These are phyloP conservation scores for Aegilops umbellulata DNA, from an alignment of 176 grass and related monocot genomes.

Conservation along the genomic window DNA sequence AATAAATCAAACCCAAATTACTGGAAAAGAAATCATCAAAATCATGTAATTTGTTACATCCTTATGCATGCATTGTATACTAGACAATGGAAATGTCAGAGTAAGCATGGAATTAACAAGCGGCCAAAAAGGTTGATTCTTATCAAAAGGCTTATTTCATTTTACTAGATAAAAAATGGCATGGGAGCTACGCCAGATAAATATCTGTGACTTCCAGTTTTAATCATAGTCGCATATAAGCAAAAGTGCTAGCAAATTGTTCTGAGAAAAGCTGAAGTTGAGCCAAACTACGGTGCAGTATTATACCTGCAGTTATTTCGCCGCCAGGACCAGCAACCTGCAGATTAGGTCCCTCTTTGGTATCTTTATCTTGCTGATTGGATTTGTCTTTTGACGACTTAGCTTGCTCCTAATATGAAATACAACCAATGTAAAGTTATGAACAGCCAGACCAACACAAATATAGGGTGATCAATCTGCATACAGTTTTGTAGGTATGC, in stretches of 20 bases:
- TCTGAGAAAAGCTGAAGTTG: slow-evolving; percentile 4
- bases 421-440: slow-evolving; percentile 15
- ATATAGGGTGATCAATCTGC: neutral
- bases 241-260: slow-evolving; percentile 9
- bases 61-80: neutral
- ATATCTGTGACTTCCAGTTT: neutral
- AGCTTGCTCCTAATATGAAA: slow-evolving; percentile 61
- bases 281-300: neutral
- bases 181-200: neutral
- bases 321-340: slow-evolving; percentile 85
- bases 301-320: slow-evolving; percentile 85
- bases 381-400: slow-evolving; percentile 86
- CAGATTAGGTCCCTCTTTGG: slow-evolving; percentile 77
- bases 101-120: neutral
- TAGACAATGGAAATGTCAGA: neutral
- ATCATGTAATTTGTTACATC: neutral
- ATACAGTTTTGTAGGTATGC: neutral
- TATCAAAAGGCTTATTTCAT: neutral
- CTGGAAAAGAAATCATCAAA: slow-evolving; percentile 2
- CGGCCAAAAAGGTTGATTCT: neutral
- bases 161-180: slow-evolving; percentile 11
- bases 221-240: neutral
- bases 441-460: slow-evolving; percentile 13
- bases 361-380: slow-evolving; percentile 78
- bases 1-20: slow-evolving; percentile 6